phyloP scores from a whole-genome alignment of 495 filamentous ascomycete genomes.

The Penicillium maclennaniae region DNA sequence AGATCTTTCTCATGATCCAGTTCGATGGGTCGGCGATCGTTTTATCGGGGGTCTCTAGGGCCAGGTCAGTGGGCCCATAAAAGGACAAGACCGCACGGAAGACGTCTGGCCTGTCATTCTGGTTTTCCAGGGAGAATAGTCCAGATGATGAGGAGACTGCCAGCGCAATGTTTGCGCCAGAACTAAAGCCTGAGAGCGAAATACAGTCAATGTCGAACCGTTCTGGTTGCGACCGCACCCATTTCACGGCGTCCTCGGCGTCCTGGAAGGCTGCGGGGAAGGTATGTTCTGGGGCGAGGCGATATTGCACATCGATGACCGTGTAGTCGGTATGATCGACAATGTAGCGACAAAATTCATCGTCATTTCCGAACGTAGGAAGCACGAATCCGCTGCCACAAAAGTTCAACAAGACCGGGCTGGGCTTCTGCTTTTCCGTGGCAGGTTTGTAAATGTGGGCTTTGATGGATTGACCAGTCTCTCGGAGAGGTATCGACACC shows the following conservation, averaged over 20 bases:
- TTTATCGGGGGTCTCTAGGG: slow-evolving; percentile 21
- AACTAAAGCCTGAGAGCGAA: slow-evolving; percentile 45
- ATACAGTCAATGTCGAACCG: slow-evolving; percentile 32
- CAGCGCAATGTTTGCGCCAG: slow-evolving; percentile 43
- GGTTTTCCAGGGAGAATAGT: slow-evolving; percentile 16
- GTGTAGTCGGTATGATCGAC: slow-evolving; percentile 34
- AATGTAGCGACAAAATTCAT: slow-evolving; percentile 38
- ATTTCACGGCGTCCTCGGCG: slow-evolving; percentile 46
- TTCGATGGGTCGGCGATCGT: slow-evolving; percentile 22
- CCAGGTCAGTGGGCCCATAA: slow-evolving; percentile 38
- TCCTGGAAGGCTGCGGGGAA: slow-evolving; percentile 76
- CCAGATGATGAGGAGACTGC: slow-evolving; percentile 29
- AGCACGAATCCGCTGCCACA: slow-evolving; percentile 41
- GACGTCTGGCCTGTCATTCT: slow-evolving; percentile 4
- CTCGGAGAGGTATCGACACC: slow-evolving; percentile 35
- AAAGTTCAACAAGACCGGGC: slow-evolving; percentile 44
- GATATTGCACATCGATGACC: slow-evolving; percentile 61
- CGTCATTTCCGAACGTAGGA: slow-evolving; percentile 37
- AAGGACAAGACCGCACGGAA: slow-evolving; percentile 39
- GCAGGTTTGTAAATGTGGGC: slow-evolving; percentile 40
- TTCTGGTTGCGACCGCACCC: slow-evolving; percentile 30
- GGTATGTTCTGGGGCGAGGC: slow-evolving; percentile 70
- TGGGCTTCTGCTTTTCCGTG: slow-evolving; percentile 12
- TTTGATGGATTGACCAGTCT: slow-evolving; percentile 39
- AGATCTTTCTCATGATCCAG: slow-evolving; percentile 24